Base-by-base conservation (phyloP, 2,329 filamentous ascomycete species). In the Paraphaeosphaeria minitans region DNA sequence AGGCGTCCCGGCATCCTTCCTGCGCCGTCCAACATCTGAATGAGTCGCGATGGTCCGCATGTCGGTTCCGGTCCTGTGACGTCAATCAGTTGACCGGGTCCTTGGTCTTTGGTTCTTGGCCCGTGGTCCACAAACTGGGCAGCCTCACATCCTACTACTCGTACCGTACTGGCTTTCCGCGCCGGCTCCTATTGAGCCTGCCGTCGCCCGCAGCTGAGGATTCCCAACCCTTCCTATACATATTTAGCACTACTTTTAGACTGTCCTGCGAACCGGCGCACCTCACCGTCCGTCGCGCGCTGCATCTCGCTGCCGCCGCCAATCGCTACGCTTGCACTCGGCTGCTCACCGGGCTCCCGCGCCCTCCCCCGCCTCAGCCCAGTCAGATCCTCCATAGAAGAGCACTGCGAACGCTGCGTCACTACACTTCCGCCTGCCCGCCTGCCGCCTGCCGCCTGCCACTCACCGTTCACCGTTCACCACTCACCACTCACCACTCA, bases 81-180 rank as follows among this genome's bases (percentile, higher is more conserved):
- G 55, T 64, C 59, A 58, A 53, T 37, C 56, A 60, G 57, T 51
- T 52, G 59, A 55, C 50, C 46, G 6, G 43, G 21, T 19, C 22
- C 46, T 39, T 57, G 24, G 29, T 35, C 57, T 42, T 31, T 31
- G 43, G 19, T n/a, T n/a, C 45, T 39, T 57, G 22, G n/a, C n/a
- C n/a, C n/a, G n/a, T n/a, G n/a, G 29, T 35, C 57, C 47, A 29
- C 35, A 62, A 63, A 63, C 63, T 55, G 56, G 61, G 61, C 52
- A 66, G 59, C 55, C 54, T 51, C 21, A 53, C 53, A 56, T 46
- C 56, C 59, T 59, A n/a, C n/a, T n/a, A n/a, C n/a, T n/a, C n/a
- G n/a, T n/a, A n/a, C n/a, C n/a, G n/a, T n/a, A n/a, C n/a, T n/a
- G 52, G 61, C 59, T 59, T 57, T 53, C 59, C 47, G 29, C 49